A percentile compares a stretch with the other conserved stretches of the same genome.
phyloP scores from a whole-genome alignment of 2,329 filamentous ascomycete genomes.

The Raffaelea deltoideospora region DNA sequence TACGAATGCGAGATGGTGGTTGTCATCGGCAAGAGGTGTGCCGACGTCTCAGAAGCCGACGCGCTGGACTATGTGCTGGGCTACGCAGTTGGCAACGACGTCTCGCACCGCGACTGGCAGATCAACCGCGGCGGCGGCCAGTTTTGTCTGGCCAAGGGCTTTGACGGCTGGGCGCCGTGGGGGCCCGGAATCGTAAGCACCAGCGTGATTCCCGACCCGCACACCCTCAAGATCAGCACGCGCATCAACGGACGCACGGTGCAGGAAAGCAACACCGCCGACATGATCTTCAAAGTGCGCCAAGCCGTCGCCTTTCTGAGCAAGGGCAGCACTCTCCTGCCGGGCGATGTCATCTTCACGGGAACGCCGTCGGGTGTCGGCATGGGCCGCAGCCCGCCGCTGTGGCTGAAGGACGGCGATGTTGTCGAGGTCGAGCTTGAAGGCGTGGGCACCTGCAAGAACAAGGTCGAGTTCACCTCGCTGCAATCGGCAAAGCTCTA shows the following conservation, averaged over 20 bases:
- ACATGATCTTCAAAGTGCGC: constrained; percentile 49
- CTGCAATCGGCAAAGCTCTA: neutral
- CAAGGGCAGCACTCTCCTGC: constrained; percentile 45
- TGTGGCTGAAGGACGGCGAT: constrained; percentile 59
- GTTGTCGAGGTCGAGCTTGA: constrained; percentile 54
- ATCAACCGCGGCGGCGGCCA: constrained; percentile 51
- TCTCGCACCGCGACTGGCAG: constrained; percentile 70
- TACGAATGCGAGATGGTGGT: constrained; percentile 70
- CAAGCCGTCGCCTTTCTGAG: constrained; percentile 45
- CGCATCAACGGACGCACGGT: constrained; percentile 43
- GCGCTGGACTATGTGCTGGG: constrained; percentile 62
- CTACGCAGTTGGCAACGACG: constrained; percentile 62
- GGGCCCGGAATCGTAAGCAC: constrained; percentile 55
- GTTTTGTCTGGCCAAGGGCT: constrained; percentile 59
- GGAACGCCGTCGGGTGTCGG: constrained; percentile 58
- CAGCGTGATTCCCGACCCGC: constrained; percentile 39
- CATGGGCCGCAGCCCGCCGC: constrained; percentile 48
- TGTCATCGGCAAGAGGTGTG: constrained; percentile 53
- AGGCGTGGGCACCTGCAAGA: constrained; percentile 44
- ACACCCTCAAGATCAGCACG: constrained; percentile 39
- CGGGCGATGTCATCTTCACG: constrained; percentile 52
- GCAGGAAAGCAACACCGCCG: constrained; percentile 41
- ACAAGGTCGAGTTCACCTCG: constrained; percentile 36
- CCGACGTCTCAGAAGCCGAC: constrained; percentile 46
- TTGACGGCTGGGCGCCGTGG: constrained; percentile 61